Percentiles rank a stretch among this genome's conserved stretches.
phyloP scores from a whole-genome alignment of 2,329 filamentous ascomycete species.

The Akanthomyces muscarius region DNA sequence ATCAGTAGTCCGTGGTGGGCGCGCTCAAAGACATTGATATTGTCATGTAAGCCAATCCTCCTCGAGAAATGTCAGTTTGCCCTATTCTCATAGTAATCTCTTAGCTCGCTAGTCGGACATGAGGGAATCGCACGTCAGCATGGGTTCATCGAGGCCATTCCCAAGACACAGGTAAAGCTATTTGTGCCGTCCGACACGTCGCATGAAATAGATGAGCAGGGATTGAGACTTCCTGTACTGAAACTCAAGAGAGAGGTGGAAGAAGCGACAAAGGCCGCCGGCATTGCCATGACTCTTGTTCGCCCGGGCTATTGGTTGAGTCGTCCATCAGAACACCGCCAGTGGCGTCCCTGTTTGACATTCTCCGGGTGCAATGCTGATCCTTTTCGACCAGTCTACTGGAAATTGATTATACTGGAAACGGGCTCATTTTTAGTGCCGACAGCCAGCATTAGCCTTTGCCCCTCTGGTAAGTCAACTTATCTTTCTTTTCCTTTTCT shows the following conservation, averaged over 20 bases:
- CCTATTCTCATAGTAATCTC: neutral
- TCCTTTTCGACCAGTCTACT: neutral
- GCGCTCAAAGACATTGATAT: neutral
- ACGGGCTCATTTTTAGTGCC: neutral
- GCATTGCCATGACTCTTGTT: neutral
- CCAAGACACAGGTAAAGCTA: neutral
- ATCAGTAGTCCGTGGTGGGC: neutral
- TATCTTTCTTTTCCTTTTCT: too few species aligned
- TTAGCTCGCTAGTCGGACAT: too few species aligned
- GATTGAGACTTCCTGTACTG: neutral
- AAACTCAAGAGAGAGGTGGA: neutral
- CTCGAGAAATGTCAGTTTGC: too few species aligned
- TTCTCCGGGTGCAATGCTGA: neutral
- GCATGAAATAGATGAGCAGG: constrained; percentile 1
- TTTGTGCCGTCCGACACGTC: constrained; percentile 9
- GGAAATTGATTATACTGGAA: neutral
- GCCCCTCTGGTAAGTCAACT: too few species aligned
- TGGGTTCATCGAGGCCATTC: too few species aligned
- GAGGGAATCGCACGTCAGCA: too few species aligned
- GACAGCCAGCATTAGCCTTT: too few species aligned
- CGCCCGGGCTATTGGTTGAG: constrained; percentile 1
- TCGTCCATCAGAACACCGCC: neutral
- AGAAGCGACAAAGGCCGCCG: neutral
- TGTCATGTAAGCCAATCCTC: neutral
- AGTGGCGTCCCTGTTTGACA: neutral